Base-by-base conservation (phyloP, 1,139 yeast genomes). In the Taiozyma onychis region DNA sequence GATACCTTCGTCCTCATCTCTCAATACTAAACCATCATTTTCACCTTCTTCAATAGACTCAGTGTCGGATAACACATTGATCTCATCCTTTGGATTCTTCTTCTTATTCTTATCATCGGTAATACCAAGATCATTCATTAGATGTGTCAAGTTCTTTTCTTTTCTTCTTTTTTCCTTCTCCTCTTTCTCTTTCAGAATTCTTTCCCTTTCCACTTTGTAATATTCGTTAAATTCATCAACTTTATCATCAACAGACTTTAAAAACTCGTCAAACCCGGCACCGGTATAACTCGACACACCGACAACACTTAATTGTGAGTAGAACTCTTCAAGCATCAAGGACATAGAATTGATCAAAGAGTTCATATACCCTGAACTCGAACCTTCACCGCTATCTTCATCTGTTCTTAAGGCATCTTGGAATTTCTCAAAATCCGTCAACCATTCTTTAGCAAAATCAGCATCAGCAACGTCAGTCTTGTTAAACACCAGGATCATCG, bases 401-500 rank as follows among this genome's bases (percentile, higher is more conserved):
- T 85, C 86, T 41, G 75, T 74, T 58, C 77, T 75, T 53, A 91
- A 72, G 1, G 96, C 96, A 39, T 70, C 72, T 67, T 93, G 99
- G 73, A 95, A 95, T 21, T 81, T 76, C 67, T 93, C 98, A 68
- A 95, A 95, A 68, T 95, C 99, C 4, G 85, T 80, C 98, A 95
- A 90, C 99, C 99, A 95, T 57, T 89, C 96, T 65, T 83, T 85
- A 30, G 97, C 97, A 70, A 90, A 90, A 48, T 80, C 83, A 0
- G 95, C 89, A 54, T 84, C 83, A 60, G 85, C 76, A 9, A 87
- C 91, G 68, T 95, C 99, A 2, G 95, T 88, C 71, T 95, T 95
- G 71, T 95, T 95, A 74, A 93, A 95, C 7, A 95, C 99, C 24
- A 95, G 80, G 62, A 95, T 86, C 97, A 95, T 90, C 32, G 99